These are phyloP conservation scores for Keithomyces neogunnii DNA, from an alignment of 2,329 filamentous ascomycete species.

Conservation along the genomic window DNA sequence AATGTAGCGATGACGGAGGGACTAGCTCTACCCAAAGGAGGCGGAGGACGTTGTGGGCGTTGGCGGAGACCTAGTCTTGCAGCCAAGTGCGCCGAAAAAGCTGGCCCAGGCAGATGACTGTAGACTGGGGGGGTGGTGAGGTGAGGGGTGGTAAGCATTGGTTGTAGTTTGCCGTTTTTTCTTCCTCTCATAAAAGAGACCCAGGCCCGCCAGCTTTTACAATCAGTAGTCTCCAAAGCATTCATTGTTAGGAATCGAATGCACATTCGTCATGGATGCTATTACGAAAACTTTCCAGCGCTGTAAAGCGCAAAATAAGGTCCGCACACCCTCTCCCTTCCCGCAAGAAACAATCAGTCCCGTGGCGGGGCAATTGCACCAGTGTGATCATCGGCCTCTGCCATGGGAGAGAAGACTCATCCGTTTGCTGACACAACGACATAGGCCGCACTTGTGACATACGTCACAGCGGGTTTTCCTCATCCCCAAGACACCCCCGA, in stretches of 20 bases:
- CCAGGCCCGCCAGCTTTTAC: background rate
- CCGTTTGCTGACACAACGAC: background rate
- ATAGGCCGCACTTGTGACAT: slow-evolving; percentile 81
- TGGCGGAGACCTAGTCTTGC: no score
- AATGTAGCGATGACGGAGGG: background rate
- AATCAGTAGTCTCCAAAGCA: background rate
- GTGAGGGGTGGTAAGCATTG: no score
- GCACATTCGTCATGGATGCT: slow-evolving; percentile 36
- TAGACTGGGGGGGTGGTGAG: no score
- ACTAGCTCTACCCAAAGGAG: background rate
- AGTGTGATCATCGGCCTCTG: background rate
- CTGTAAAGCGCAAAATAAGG: slow-evolving; percentile 51
- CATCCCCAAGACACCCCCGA: slow-evolving; percentile 72
- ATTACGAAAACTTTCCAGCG: slow-evolving; percentile 51
- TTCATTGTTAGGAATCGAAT: slow-evolving; percentile 11
- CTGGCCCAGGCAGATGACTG: no score
- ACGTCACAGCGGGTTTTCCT: slow-evolving; percentile 92
- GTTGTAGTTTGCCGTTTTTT: background rate
- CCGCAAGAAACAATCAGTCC: background rate
- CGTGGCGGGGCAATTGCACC: background rate
- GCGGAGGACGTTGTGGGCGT: slow-evolving; percentile 10
- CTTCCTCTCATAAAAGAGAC: slow-evolving; percentile 1
- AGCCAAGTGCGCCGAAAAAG: no score
- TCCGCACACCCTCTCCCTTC: slow-evolving; percentile 28
- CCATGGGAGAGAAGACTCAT: background rate